Evolutionary conservation across 108 stramenopile species (phyloP), one percentile per base, ranked within the genome.

Genomic region (Heterococcus sp.): DNA sequence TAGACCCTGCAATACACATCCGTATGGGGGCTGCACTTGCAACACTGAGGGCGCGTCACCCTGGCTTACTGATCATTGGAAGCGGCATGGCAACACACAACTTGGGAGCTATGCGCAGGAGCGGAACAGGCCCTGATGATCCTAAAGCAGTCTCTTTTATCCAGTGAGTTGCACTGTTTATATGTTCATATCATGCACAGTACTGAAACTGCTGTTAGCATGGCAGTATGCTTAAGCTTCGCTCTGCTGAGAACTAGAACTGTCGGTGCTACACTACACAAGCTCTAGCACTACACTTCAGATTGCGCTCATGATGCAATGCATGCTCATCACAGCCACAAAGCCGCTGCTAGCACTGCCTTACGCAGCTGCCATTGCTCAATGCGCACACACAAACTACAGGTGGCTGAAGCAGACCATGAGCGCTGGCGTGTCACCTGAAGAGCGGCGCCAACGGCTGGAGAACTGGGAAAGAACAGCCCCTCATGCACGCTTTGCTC

Each of bases 11-110:
- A 46, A 32, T n/a, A 31, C 87, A 93, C 84, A 65, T 93, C 28
- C 63, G 69, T 4, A 46, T 94, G 3, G 94, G 94, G 0, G 38
- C 68, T 30, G 90, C 93, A 8, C 83, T 95, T 69, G 46, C 69
- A 27, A 79, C 89, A 38, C 72, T 81, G 0, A 38, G 31, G 28
- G 26, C 14, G 72, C 92, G 32, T 87, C 89, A 31, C 75, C 88
- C 93, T 66, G 92, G 85, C 31, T 75, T 90, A 30, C 68, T 93
- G 36, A 71, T 93, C 74, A 29, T 95, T 26, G 92, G 93, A 32
- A 91, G 90, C 58, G 94, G 94, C 36, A 84, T 85, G 72, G 79
- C 79, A 29, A 81, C 79, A 33, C 79, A 81, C 72, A 36, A 66
- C 79, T 0, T 65, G 4, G 3, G 65, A 38, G 32, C 63, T 37